Percentiles rank a stretch among this genome's conserved stretches.
phyloP scores from a whole-genome alignment of 257 asterid species.

The Petunia axillaris region DNA sequence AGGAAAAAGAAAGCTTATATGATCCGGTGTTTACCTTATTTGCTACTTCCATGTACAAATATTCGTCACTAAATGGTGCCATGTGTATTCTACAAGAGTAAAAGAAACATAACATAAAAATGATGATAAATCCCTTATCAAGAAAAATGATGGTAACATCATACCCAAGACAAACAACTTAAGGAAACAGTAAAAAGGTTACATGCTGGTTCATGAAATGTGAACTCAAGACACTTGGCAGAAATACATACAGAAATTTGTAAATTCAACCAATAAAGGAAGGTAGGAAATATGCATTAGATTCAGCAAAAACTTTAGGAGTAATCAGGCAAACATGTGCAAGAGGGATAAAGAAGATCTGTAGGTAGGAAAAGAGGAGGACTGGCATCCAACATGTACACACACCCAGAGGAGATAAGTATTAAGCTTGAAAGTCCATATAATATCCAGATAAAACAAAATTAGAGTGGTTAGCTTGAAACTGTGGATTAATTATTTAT shows the following conservation, averaged over 20 bases:
- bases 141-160: not conserved
- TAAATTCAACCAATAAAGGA: not conserved
- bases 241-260: not conserved
- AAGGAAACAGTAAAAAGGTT: not conserved
- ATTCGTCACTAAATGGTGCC: constrained; percentile 99
- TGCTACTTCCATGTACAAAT: constrained; percentile 81
- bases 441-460: not conserved
- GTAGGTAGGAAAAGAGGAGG: not conserved
- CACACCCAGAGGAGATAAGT: no score
- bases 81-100: constrained; percentile 81
- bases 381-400: not conserved
- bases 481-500: not conserved
- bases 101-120: constrained; percentile 24
- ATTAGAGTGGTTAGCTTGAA: not conserved
- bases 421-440: no score
- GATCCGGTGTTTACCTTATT: constrained; percentile 63
- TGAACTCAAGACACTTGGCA: not conserved
- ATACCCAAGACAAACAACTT: not conserved
- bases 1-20: not conserved
- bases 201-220: not conserved
- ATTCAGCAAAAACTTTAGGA: constrained; percentile 11
- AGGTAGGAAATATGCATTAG: constrained; percentile 13
- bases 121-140: no score
- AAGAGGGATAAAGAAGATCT: not conserved
- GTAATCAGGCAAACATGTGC: constrained; percentile 2